These are phyloP conservation scores for Xeromyces bisporus DNA, from an alignment of 495 filamentous ascomycete genomes.

Conservation along the genomic window DNA sequence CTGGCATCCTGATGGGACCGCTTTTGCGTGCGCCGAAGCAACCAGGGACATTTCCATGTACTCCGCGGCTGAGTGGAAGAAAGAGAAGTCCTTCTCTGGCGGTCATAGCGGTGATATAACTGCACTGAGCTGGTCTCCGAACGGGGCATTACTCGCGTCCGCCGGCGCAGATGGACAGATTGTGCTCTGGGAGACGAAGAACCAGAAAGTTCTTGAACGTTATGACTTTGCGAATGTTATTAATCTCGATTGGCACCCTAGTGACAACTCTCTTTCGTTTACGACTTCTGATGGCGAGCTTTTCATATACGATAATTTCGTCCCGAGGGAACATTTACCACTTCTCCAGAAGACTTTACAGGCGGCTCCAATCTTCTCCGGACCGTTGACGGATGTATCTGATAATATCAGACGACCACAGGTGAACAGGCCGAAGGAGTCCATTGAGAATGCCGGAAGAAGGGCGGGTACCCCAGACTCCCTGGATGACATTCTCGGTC, in stretches of 20 bases:
- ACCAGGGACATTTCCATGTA: constrained; percentile 76
- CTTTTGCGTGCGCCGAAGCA: constrained; percentile 71
- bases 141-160: constrained; percentile 72
- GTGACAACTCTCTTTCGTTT: constrained; percentile 71
- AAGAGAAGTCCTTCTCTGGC: constrained; percentile 55
- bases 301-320: constrained; percentile 69
- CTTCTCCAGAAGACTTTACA: constrained; percentile 46
- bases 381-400: constrained; percentile 54
- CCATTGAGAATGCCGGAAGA: constrained; percentile 18
- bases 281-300: constrained; percentile 82
- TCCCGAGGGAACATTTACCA: constrained; percentile 44
- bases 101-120: constrained; percentile 80
- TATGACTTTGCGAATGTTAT: constrained; percentile 69
- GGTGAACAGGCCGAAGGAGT: constrained; percentile 38
- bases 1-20: constrained; percentile 92
- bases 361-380: constrained; percentile 72
- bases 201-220: constrained; percentile 48
- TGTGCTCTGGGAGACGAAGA: constrained; percentile 75
- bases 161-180: constrained; percentile 71
- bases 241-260: constrained; percentile 81
- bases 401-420: constrained; percentile 42
- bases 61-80: constrained; percentile 72
- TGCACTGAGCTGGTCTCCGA: constrained; percentile 80
- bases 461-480: constrained; percentile 37
- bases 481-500: constrained; percentile 39